phyloP scores from a whole-genome alignment of 2,329 filamentous ascomycete species.

The Magnaporthiopsis poae region DNA sequence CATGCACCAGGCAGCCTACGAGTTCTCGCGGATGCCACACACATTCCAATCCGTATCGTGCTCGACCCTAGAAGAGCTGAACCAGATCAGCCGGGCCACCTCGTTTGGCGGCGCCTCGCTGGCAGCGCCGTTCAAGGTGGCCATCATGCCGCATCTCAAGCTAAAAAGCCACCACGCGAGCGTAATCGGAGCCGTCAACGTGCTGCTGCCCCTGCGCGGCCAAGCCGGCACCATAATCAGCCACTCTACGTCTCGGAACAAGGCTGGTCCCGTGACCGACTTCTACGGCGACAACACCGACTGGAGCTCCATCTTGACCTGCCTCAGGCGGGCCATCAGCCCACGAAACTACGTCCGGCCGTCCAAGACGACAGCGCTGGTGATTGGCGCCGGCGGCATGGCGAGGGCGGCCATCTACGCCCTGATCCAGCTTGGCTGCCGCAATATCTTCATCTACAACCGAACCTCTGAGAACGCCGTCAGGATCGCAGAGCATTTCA shows the following conservation, averaged over 20 bases:
- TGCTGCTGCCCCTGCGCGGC: constrained; percentile 55
- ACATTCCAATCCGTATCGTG: constrained; percentile 52
- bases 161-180: constrained; percentile 58
- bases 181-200: constrained; percentile 65
- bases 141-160: constrained; percentile 54
- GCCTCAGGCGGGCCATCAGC: constrained; percentile 58
- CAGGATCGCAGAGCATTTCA: constrained; percentile 58
- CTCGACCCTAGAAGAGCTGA: constrained; percentile 49
- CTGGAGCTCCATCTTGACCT: constrained; percentile 35
- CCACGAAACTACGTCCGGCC: constrained; percentile 53
- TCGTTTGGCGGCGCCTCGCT: constrained; percentile 61
- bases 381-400: constrained; percentile 60
- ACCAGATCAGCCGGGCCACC: constrained; percentile 46
- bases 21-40: constrained; percentile 57
- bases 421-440: constrained; percentile 61
- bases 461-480: constrained; percentile 52
- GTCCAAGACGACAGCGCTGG: constrained; percentile 41
- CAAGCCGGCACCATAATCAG: constrained; percentile 38
- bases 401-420: constrained; percentile 65
- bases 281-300: constrained; percentile 50
- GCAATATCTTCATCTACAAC: constrained; percentile 63
- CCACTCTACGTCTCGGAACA: constrained; percentile 49
- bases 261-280: constrained; percentile 49
- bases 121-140: constrained; percentile 60
- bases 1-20: constrained; percentile 62